Evolutionary conservation across 352 stramenopile genomes (phyloP).

Genomic region (Phytophthora colocasiae): DNA sequence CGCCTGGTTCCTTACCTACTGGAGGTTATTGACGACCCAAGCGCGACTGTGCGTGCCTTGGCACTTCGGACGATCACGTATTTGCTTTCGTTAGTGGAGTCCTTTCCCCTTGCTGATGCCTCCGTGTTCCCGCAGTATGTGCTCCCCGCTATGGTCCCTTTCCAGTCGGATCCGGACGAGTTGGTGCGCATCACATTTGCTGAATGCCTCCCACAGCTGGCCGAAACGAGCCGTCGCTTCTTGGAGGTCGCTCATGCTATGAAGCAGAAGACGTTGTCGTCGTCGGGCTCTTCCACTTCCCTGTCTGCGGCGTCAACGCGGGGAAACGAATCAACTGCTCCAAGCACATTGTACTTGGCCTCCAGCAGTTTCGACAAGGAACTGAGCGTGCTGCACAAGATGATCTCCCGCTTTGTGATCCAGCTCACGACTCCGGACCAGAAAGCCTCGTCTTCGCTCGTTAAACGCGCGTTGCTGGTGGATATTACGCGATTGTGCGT

Average conservation of each 20-base stretch:
- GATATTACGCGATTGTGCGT: slow-evolving; percentile 96
- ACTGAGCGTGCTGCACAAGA: slow-evolving; percentile 92
- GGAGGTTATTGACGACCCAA: slow-evolving; percentile 93
- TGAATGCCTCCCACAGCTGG: slow-evolving; percentile 92
- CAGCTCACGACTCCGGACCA: slow-evolving; percentile 92
- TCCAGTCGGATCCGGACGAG: slow-evolving; percentile 92
- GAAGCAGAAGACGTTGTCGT: slow-evolving; percentile 74
- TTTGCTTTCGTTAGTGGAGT: slow-evolving; percentile 91
- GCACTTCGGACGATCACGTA: slow-evolving; percentile 92
- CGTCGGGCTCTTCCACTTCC: slow-evolving; percentile 44
- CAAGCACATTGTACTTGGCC: slow-evolving; percentile 58
- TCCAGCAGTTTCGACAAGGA: slow-evolving; percentile 94
- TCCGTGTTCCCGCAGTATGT: slow-evolving; percentile 98
- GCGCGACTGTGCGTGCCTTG: slow-evolving; percentile 89
- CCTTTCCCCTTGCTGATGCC: slow-evolving; percentile 94
- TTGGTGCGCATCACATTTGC: slow-evolving; percentile 96
- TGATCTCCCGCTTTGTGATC: slow-evolving; percentile 95
- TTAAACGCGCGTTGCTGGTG: slow-evolving; percentile 94
- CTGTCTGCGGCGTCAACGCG: slow-evolving; percentile 49
- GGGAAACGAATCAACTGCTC: slow-evolving; percentile 37
- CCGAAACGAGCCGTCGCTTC: slow-evolving; percentile 94
- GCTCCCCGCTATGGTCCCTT: slow-evolving; percentile 90
- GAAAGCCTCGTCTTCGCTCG: slow-evolving; percentile 91
- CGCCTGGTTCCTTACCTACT: slow-evolving; percentile 94
- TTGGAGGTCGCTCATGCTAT: slow-evolving; percentile 93